These are phyloP conservation scores for Penicillium sp. DNA, from an alignment of 2,329 filamentous ascomycete genomes.

Conservation along the genomic window DNA sequence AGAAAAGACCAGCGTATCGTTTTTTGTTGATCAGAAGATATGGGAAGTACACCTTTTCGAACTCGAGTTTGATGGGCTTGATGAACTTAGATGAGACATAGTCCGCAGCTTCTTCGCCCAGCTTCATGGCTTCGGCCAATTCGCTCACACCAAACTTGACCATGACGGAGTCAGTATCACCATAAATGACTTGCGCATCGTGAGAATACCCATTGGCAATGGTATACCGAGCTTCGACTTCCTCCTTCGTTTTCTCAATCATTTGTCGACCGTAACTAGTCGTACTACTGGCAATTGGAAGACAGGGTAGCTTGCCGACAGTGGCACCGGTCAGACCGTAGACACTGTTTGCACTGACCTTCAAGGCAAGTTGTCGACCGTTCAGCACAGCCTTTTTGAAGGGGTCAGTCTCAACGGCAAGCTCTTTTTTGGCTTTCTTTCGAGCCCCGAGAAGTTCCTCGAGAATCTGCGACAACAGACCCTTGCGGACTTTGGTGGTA, in stretches of 20 bases:
- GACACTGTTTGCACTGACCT: slow-evolving; percentile 96
- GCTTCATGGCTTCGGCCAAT: slow-evolving; percentile 84
- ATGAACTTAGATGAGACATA: slow-evolving; percentile 91
- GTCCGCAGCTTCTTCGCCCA: slow-evolving; percentile 89
- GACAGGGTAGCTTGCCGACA: slow-evolving; percentile 90
- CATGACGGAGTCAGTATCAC: slow-evolving; percentile 99
- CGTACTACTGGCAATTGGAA: slow-evolving; percentile 94
- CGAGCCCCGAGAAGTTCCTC: slow-evolving; percentile 89
- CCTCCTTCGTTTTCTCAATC: slow-evolving; percentile 98
- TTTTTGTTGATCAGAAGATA: slow-evolving; percentile 99
- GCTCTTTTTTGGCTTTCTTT: slow-evolving; percentile 91
- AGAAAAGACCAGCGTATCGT: slow-evolving; percentile 95
- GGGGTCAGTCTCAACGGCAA: slow-evolving; percentile 85
- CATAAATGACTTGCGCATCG: slow-evolving; percentile 96
- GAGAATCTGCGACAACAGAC: slow-evolving; percentile 89
- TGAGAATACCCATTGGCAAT: slow-evolving; percentile 94
- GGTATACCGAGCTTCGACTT: slow-evolving; percentile 86
- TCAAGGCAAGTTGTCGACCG: slow-evolving; percentile 93
- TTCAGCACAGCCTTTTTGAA: slow-evolving; percentile 99
- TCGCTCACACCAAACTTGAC: slow-evolving; percentile 95
- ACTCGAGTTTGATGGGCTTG: slow-evolving; percentile 97
- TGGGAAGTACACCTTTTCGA: slow-evolving; percentile 98
- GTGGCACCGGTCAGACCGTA: slow-evolving; percentile 97
- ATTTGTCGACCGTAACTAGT: slow-evolving; percentile 97
- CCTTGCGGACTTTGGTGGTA: slow-evolving; percentile 85